Base-by-base conservation (phyloP, 495 filamentous ascomycete genomes). In the Penicillium atrosanguineum region DNA sequence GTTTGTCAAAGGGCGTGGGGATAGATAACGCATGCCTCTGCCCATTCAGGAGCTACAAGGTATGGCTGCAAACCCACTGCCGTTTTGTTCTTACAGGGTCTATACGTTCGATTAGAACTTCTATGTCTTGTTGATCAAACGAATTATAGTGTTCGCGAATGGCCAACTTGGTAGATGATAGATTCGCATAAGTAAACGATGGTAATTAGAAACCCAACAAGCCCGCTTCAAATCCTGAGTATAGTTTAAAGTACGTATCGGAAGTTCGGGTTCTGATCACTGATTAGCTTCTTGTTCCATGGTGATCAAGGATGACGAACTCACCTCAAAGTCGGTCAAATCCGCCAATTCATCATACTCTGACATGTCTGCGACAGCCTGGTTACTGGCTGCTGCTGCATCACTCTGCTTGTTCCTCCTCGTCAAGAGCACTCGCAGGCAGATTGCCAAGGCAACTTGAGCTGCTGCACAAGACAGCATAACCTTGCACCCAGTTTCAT, bases 401-500 rank as follows among this genome's bases (percentile, higher is more conserved):
- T 64, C 61, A 56, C 58, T 49, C 26, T 31, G 36, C 15, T 56
- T 64, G 23, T 64, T 64, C 14, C 59, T 49, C 29, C 42, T 38
- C 36, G 37, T 23, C 16, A 64, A n/a, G 28, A 64, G 19, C 14
- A 57, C 12, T 4, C 61, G 58, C 42, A 64, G 37, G 6, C 38
- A 42, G 21, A 64, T 23, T 11, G 61, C 59, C n/a, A 64, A 34
- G 4, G 23, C 48, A 6, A 46, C 43, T 26, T 64, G 61, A 15
- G 51, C 48, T 20, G 57, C 54, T 7, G 57, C 52, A 21, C 68
- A 72, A 16, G 65, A 55, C 18, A 72, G 40, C 20, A 69, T 66
- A 9, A 72, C 38, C 26, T 65, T 72, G 45, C 68, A 70, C 12
- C 68, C 69, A 2, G 69, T 70, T 39, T 64, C 60, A 40, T 72